phyloP scores from a whole-genome alignment of 2,329 filamentous ascomycete genomes.

The Ophiocordyceps unilateralis region DNA sequence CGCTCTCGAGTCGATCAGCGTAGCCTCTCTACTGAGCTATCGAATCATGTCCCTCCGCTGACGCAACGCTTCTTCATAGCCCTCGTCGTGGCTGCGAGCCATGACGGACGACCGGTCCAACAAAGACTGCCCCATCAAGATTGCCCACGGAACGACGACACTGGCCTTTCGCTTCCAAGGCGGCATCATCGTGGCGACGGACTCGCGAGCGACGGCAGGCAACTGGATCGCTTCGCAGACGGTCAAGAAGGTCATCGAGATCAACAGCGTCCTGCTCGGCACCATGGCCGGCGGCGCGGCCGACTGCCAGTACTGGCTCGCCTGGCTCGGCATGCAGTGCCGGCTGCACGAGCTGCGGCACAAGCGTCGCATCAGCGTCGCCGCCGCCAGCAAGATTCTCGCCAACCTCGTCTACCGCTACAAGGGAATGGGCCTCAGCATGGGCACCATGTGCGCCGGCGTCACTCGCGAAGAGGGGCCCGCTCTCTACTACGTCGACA shows the following conservation, averaged over 20 bases:
- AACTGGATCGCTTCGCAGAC: constrained; percentile 99
- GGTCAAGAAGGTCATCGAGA: constrained; percentile 99
- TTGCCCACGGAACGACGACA: constrained; percentile 96
- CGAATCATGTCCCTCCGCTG: no score
- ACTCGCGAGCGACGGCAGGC: constrained; percentile 90
- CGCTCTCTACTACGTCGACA: constrained; percentile 95
- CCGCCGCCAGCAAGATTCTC: constrained; percentile 93
- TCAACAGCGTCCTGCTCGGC: constrained; percentile 82
- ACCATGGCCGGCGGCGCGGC: constrained; percentile 98
- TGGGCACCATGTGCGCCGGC: constrained; percentile 99
- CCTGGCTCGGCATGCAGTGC: constrained; percentile 97
- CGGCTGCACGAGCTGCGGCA: constrained; percentile 97
- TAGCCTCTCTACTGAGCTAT: no score
- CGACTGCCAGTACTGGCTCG: constrained; percentile 99
- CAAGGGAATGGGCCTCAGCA: constrained; percentile 96
- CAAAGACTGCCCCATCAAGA: constrained; percentile 95
- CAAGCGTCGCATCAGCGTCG: constrained; percentile 96
- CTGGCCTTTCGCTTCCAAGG: constrained; percentile 96
- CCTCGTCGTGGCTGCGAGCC: constrained; percentile 85
- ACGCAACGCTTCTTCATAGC: constrained; percentile 29
- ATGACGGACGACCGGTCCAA: constrained; percentile 96
- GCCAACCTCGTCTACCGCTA: constrained; percentile 97
- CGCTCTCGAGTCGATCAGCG: neutral
- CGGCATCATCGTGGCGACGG: constrained; percentile 94
- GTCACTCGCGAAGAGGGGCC: constrained; percentile 92